These are phyloP conservation scores for Cyanodermella asteris DNA, from an alignment of 2,329 filamentous ascomycete genomes.

Conservation along the genomic window DNA sequence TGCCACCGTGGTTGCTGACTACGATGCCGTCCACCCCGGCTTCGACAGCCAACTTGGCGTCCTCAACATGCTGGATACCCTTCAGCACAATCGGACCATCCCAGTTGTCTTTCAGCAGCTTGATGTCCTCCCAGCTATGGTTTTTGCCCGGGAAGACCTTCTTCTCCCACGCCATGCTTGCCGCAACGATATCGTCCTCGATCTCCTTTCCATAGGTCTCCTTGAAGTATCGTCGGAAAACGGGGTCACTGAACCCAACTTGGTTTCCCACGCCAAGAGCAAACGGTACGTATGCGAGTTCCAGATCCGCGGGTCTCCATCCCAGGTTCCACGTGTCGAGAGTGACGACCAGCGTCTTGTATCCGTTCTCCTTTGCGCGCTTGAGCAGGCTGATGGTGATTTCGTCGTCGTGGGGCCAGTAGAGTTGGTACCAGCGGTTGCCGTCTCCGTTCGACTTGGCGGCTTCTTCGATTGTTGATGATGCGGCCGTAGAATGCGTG, in stretches of 20 bases:
- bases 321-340: slow-evolving; percentile 48
- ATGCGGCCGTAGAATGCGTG: slow-evolving; percentile 43
- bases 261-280: slow-evolving; percentile 34
- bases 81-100: slow-evolving; percentile 42
- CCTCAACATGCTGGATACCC: slow-evolving; percentile 30
- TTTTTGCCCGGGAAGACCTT: slow-evolving; percentile 30
- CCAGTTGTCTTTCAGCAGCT: slow-evolving; percentile 37
- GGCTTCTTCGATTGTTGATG: slow-evolving; percentile 43
- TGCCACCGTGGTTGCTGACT: slow-evolving; percentile 31
- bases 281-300: slow-evolving; percentile 37
- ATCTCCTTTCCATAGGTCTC: slow-evolving; percentile 22
- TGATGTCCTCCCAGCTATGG: slow-evolving; percentile 40
- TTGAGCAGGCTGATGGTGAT: slow-evolving; percentile 36
- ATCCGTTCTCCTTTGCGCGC: slow-evolving; percentile 40
- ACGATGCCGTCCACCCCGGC: slow-evolving; percentile 27
- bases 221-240: slow-evolving; percentile 37
- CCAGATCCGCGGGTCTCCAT: slow-evolving; percentile 48
- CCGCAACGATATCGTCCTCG: slow-evolving; percentile 27
- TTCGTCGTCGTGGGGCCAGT: slow-evolving; percentile 47
- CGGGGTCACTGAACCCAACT: slow-evolving; percentile 44
- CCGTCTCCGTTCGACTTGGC: slow-evolving; percentile 34
- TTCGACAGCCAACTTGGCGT: slow-evolving; percentile 23
- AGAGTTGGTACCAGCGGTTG: slow-evolving; percentile 50
- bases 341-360: slow-evolving; percentile 45
- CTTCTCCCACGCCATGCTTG: slow-evolving; percentile 30